These are phyloP conservation scores for Blastobotrys attinorum DNA, from an alignment of 805 yeast genomes.

Conservation along the genomic window DNA sequence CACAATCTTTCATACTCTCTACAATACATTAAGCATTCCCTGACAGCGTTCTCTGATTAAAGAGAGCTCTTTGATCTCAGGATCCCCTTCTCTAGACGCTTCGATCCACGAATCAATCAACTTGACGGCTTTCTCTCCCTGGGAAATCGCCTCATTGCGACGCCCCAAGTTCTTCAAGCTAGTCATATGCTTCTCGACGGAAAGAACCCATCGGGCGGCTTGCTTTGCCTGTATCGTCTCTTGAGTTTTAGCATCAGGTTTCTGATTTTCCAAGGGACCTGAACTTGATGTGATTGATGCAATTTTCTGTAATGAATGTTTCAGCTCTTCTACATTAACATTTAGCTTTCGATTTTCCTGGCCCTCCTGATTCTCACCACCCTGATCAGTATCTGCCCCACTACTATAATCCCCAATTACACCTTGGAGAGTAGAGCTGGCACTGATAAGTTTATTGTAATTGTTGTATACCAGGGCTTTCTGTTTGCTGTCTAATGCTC, in stretches of 20 bases:
- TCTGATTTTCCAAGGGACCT: neutral
- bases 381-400: too few species aligned
- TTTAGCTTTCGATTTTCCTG: neutral
- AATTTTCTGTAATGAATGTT: neutral
- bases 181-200: neutral
- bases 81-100: neutral
- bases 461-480: slow-evolving; percentile 33
- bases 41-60: slow-evolving; percentile 1
- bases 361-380: slow-evolving; percentile 7
- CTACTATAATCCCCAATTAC: too few species aligned
- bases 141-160: neutral
- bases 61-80: neutral
- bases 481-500: slow-evolving; percentile 29
- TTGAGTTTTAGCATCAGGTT: neutral
- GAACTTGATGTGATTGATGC: neutral
- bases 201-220: slow-evolving; percentile 3
- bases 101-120: slow-evolving; percentile 3
- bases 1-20: too few species aligned
- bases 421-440: slow-evolving; percentile 26
- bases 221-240: neutral
- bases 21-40: slow-evolving; percentile 1
- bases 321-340: neutral
- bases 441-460: slow-evolving; percentile 30
- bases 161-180: neutral
- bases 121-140: slow-evolving; percentile 1